phyloP scores from a whole-genome alignment of 2,329 filamentous ascomycete species.

The Trichoderma koningii region DNA sequence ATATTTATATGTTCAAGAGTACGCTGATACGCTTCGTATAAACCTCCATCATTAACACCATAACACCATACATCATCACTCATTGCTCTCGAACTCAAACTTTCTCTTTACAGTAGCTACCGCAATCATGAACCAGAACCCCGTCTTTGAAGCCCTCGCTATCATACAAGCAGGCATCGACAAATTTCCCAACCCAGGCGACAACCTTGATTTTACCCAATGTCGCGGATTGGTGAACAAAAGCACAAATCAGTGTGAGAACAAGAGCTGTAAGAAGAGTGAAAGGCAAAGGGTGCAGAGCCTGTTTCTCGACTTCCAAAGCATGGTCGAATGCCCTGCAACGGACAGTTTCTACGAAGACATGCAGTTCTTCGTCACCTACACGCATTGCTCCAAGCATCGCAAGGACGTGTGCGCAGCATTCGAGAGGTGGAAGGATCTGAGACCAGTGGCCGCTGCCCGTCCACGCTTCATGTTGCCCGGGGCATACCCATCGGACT shows the following conservation, averaged over 20 bases:
- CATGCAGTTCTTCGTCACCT: not conserved
- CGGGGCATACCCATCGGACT: not conserved
- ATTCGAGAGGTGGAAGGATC: not conserved
- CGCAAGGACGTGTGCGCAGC: not conserved
- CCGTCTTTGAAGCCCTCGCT: not conserved
- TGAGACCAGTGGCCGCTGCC: not conserved
- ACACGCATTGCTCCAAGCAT: not conserved
- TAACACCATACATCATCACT: not conserved
- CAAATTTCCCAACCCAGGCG: not conserved
- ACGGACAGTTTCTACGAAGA: not conserved
- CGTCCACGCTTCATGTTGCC: too few species aligned
- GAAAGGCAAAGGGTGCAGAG: not conserved
- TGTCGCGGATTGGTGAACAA: not conserved
- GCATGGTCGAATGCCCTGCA: not conserved
- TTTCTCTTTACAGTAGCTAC: not conserved
- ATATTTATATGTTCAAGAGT: not conserved
- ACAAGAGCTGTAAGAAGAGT: not conserved
- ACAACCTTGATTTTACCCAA: not conserved
- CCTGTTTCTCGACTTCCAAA: not conserved
- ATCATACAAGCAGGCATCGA: not conserved
- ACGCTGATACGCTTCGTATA: too few species aligned
- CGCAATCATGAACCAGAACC: not conserved
- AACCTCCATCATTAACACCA: not conserved
- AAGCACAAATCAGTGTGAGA: not conserved
- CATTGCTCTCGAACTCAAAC: not conserved